Conservation (phyloP, 2,329 filamentous ascomycete species). For the Leptographium wingfieldii region DNA sequence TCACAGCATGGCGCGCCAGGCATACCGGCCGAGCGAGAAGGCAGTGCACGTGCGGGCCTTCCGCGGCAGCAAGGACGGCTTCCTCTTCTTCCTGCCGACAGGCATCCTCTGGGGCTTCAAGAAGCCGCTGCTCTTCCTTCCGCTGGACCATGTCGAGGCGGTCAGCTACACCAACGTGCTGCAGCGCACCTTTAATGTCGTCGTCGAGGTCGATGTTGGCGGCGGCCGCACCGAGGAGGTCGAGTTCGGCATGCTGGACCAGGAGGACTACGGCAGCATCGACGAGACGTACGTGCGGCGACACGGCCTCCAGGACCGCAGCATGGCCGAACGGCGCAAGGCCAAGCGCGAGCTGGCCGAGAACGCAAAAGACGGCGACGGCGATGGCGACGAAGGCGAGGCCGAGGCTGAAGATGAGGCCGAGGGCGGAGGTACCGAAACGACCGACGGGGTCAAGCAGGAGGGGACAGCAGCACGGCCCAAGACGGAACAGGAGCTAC, state of each 20-base stretch:
- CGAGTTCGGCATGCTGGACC: constrained; percentile 58
- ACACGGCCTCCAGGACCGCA: constrained; percentile 51
- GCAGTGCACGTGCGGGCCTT: constrained; percentile 55
- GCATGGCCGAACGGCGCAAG: constrained; percentile 55
- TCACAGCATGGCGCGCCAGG: constrained; percentile 41
- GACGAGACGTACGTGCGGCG: constrained; percentile 48
- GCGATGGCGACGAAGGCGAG: constrained; percentile 26
- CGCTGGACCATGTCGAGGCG: constrained; percentile 45
- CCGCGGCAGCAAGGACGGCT: constrained; percentile 56
- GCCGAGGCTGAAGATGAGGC: constrained; percentile 22
- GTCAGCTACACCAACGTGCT: constrained; percentile 57
- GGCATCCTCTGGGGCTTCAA: constrained; percentile 61
- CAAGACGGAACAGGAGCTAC: constrained; percentile 40
- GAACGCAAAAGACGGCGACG: constrained; percentile 34
- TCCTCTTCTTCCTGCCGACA: constrained; percentile 51
- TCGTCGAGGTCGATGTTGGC: constrained; percentile 43
- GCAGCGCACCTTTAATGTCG: constrained; percentile 57
- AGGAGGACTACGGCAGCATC: constrained; percentile 53
- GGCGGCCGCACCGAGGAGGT: constrained; percentile 43
- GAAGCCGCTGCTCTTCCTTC: constrained; percentile 54
- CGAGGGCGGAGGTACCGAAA: constrained; percentile 20
- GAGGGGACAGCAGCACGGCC: constrained; percentile 17
- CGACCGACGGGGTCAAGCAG: constrained; percentile 13
- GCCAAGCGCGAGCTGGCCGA: constrained; percentile 51
- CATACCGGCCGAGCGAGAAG: constrained; percentile 47